Base-by-base conservation (phyloP, 768 basidiomycete genomes). In the Guyanaporus albipodus region DNA sequence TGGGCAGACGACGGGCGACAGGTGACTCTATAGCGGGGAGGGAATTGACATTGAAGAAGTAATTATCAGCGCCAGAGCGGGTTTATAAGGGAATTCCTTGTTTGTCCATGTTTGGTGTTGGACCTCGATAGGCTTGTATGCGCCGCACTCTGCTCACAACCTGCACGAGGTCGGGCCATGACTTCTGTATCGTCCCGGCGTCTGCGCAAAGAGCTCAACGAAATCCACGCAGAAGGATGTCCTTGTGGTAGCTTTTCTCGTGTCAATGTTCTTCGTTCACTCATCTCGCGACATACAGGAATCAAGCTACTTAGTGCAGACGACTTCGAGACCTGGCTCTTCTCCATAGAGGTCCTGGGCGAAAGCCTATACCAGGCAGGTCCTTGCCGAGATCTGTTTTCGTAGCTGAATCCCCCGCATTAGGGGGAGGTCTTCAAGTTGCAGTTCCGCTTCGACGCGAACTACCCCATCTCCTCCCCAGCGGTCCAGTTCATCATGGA, bases 381-480 rank as follows among this genome's bases (percentile, higher is more conserved):
- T 44, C 68, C 40, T 23, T 22, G 40, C 6, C 9, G 12, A 21
- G 4, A 6, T 4, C 19, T 9, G 17, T 18, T n/a, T 33, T 22
- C 29, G 21, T 49, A n/a, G 18, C 48, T 60, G 9, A 43, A 17
- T n/a, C 9, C 4, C 38, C 22, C 15, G 12, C 6, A n/a, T 24
- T 54, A 91, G 88, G 83, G 75, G 40, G 89, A 92, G 69, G 75
- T 74, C 42, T 85, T 88, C 64, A 83, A 78, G 45, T 73, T 91
- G 31, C 83, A 83, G 67, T 92, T 94, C 64, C 77, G 84, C 57
- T 94, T 94, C 62, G 87, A 90, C 54, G 29, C 76, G 2, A 77
- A 79, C 56, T 93, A 92, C 66, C 91, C 91, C 0, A 93, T 94
- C 56, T 85, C 87, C 10, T 80, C 88, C 2, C 91, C 91, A 11